Evolutionary conservation across 2,329 filamentous ascomycete species (phyloP).

Genomic region (Colletotrichum liaoningense): DNA sequence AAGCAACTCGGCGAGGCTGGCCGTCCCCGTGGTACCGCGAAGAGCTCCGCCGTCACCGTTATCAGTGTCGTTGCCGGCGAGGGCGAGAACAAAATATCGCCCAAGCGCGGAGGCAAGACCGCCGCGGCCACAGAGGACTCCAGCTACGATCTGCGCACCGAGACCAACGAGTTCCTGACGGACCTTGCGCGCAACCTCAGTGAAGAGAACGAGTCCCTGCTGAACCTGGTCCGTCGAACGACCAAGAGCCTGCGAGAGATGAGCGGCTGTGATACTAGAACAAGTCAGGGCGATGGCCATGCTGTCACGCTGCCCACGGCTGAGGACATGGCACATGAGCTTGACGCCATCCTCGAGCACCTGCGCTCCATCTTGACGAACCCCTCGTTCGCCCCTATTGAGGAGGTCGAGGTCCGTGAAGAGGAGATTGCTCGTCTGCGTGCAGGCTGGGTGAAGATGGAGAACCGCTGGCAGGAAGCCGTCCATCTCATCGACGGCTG

Average conservation of each 20-base stretch:
- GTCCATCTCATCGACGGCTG: slow-evolving; percentile 92
- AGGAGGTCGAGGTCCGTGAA: slow-evolving; percentile 93
- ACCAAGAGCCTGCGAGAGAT: slow-evolving; percentile 78
- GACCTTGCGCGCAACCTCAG: slow-evolving; percentile 84
- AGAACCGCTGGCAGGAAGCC: slow-evolving; percentile 88
- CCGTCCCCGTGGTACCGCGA: slow-evolving; percentile 68
- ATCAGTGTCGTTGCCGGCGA: slow-evolving; percentile 68
- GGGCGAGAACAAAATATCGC: slow-evolving; percentile 58
- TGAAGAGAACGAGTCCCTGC: slow-evolving; percentile 89
- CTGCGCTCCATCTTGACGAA: slow-evolving; percentile 89
- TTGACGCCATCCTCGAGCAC: slow-evolving; percentile 83
- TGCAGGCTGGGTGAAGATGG: slow-evolving; percentile 93
- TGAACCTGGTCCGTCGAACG: slow-evolving; percentile 77
- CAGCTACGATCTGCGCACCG: slow-evolving; percentile 79
- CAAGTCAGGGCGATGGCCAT: slow-evolving; percentile 41
- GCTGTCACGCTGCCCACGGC: slow-evolving; percentile 49
- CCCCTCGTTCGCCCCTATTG: slow-evolving; percentile 93
- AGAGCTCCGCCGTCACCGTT: slow-evolving; percentile 64
- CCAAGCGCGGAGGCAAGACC: slow-evolving; percentile 36
- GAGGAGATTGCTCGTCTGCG: slow-evolving; percentile 88
- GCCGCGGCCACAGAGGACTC: slow-evolving; percentile 55
- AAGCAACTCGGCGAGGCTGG: slow-evolving; percentile 82
- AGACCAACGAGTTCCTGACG: slow-evolving; percentile 92
- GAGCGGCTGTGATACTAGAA: slow-evolving; percentile 62
- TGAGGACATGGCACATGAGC: slow-evolving; percentile 78